Evolutionary conservation across 2,329 filamentous ascomycete genomes (phyloP).

Genomic region (Emergomyces pasteurianus): DNA sequence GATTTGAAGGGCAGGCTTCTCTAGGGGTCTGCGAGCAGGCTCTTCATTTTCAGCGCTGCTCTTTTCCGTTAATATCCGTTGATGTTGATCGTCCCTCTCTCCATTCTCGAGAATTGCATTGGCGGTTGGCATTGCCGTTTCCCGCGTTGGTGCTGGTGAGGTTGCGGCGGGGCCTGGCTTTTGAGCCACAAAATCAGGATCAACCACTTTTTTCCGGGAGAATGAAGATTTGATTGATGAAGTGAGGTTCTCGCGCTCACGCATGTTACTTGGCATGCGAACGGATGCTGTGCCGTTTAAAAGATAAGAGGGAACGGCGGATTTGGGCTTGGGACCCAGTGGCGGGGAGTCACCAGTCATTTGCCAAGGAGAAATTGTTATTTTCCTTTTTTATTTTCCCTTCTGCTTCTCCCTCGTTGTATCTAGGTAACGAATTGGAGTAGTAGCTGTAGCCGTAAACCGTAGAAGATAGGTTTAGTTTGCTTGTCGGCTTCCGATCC

Average conservation of each 20-base stretch:
- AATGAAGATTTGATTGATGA: conserved; percentile 49
- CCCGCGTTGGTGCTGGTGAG: background rate
- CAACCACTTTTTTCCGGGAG: conserved; percentile 35
- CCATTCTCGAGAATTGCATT: background rate
- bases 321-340: conserved; percentile 36
- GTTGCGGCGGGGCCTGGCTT: background rate
- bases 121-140: background rate
- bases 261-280: conserved; percentile 36
- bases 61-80: background rate
- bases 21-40: background rate
- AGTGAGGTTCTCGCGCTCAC: conserved; percentile 46
- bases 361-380: conserved; percentile 10
- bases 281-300: conserved; percentile 45
- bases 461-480: background rate
- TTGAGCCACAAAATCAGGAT: conserved; percentile 20
- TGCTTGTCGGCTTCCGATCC: background rate
- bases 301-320: conserved; percentile 45
- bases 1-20: background rate
- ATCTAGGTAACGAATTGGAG: background rate
- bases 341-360: conserved; percentile 31
- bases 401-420: background rate
- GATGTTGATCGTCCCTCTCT: background rate
- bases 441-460: background rate
- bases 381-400: background rate
- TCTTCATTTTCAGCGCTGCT: conserved; percentile 4